A percentile compares a stretch with the other conserved stretches of the same genome.
phyloP scores from a whole-genome alignment of 768 basidiomycete species.

The Udeniomyces megalosporus region DNA sequence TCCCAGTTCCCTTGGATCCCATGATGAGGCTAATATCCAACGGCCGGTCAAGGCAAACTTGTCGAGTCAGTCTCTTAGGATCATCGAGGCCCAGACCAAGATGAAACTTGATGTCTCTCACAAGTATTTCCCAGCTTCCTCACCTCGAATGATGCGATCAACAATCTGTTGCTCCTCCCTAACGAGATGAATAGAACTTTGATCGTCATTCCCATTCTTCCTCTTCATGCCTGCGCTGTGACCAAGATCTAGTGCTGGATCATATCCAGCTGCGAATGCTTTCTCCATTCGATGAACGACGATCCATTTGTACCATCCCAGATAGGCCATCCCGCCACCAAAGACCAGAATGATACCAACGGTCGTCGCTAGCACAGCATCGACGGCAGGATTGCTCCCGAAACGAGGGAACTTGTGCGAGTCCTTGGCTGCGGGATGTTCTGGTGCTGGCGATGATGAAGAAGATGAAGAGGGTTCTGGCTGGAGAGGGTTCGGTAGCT shows the following conservation, averaged over 20 bases:
- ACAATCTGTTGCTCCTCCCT: conserved; percentile 66
- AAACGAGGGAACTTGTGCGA: neutral
- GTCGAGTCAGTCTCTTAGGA: too few relatives aligned
- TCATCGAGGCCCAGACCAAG: too few relatives aligned
- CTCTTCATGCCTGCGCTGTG: conserved; percentile 23
- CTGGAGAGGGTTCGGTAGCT: neutral
- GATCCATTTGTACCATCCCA: conserved; percentile 54
- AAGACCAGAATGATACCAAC: conserved; percentile 34
- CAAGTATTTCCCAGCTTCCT: conserved; percentile 55
- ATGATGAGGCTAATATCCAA: too few relatives aligned
- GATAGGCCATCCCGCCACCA: conserved; percentile 52
- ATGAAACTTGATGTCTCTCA: too few relatives aligned
- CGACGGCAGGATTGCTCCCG: conserved; percentile 3
- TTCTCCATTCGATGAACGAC: conserved; percentile 30
- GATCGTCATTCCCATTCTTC: conserved; percentile 21
- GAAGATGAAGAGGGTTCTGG: neutral
- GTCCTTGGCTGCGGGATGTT: too few relatives aligned
- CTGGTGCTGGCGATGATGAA: neutral
- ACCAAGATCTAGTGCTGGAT: conserved; percentile 56
- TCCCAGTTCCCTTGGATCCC: conserved; percentile 48
- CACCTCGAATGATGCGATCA: conserved; percentile 61
- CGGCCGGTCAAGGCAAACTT: too few relatives aligned
- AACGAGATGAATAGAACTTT: conserved; percentile 39
- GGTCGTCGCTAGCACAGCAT: conserved; percentile 12
- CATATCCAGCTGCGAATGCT: conserved; percentile 65